These are phyloP conservation scores for Ophiostoma australiae DNA, from an alignment of 2,329 filamentous ascomycete genomes.

Conservation along the genomic window DNA sequence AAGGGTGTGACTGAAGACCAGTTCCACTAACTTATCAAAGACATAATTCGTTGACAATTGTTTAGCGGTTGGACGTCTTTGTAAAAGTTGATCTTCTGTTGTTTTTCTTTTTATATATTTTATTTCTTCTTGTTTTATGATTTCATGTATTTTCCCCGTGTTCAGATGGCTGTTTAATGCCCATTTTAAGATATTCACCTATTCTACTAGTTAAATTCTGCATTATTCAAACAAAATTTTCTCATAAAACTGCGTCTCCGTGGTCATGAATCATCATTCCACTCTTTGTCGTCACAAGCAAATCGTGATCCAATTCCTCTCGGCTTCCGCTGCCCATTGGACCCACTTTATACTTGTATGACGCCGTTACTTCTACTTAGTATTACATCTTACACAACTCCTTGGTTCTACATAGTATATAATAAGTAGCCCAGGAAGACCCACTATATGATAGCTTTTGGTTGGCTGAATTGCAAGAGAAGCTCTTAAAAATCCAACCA, in stretches of 20 bases:
- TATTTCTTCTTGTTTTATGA: not conserved
- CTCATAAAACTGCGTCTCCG: not conserved
- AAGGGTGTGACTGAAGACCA: constrained; percentile 97
- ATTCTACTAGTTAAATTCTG: no score
- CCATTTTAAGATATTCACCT: not conserved
- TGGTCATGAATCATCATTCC: not conserved
- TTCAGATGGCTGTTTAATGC: not conserved
- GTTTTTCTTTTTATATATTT: not conserved
- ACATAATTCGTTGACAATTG: not conserved
- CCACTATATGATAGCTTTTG: not conserved
- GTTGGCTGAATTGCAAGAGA: not conserved
- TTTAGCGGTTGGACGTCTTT: not conserved
- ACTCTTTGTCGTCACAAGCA: constrained; percentile 1
- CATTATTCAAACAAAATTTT: not conserved
- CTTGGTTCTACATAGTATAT: not conserved
- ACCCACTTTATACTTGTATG: not conserved
- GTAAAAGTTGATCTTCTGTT: not conserved
- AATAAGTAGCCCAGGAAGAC: not conserved
- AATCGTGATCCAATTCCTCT: constrained; percentile 6
- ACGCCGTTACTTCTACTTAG: not conserved
- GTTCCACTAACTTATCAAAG: constrained; percentile 57
- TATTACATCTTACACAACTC: no score
- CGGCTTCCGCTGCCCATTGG: constrained; percentile 10
- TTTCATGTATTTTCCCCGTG: not conserved
- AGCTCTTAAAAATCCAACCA: not conserved